These are phyloP conservation scores for Piromyces finnis DNA, from an alignment of 192 early-diverging fungal genomes.

Conservation along the genomic window DNA sequence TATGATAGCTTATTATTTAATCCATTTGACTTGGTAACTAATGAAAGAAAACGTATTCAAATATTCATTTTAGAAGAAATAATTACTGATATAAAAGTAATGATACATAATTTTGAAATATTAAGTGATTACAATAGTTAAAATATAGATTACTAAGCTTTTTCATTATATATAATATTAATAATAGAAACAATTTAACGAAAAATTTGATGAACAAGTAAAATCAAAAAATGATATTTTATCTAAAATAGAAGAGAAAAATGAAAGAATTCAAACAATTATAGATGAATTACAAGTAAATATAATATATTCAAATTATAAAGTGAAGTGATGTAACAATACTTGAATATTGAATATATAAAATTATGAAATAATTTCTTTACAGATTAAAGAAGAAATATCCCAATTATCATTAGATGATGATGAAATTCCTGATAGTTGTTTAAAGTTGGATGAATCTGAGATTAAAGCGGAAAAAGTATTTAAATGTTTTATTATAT, in stretches of 20 bases:
- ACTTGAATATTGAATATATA: too few species aligned
- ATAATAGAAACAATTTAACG: slow-evolving; percentile 19
- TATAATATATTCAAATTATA: too few species aligned
- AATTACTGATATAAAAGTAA: slow-evolving; percentile 24
- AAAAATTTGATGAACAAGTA: slow-evolving; percentile 18
- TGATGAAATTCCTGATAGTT: slow-evolving; percentile 34
- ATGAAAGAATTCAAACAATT: slow-evolving; percentile 26
- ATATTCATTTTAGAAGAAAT: slow-evolving; percentile 18
- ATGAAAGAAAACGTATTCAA: slow-evolving; percentile 27
- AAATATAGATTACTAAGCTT: too few species aligned
- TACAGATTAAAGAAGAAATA: slow-evolving; percentile 20
- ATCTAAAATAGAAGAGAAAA: slow-evolving; percentile 35
- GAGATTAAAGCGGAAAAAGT: slow-evolving; percentile 36
- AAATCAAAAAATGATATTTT: slow-evolving; percentile 30
- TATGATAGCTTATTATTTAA: slow-evolving; percentile 15
- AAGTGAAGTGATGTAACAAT: too few species aligned
- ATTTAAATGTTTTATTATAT: background rate
- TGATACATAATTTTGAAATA: too few species aligned
- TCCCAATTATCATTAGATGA: slow-evolving; percentile 24
- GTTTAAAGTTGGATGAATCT: slow-evolving; percentile 25
- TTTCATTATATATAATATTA: too few species aligned
- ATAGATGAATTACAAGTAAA: slow-evolving; percentile 15
- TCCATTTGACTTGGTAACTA: slow-evolving; percentile 26
- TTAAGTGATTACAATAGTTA: too few species aligned
- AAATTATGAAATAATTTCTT: too few species aligned